Evolutionary conservation across 768 basidiomycete species (phyloP), one percentile per base, ranked within the genome.

Genomic region (Punctularia strigosozonata): DNA sequence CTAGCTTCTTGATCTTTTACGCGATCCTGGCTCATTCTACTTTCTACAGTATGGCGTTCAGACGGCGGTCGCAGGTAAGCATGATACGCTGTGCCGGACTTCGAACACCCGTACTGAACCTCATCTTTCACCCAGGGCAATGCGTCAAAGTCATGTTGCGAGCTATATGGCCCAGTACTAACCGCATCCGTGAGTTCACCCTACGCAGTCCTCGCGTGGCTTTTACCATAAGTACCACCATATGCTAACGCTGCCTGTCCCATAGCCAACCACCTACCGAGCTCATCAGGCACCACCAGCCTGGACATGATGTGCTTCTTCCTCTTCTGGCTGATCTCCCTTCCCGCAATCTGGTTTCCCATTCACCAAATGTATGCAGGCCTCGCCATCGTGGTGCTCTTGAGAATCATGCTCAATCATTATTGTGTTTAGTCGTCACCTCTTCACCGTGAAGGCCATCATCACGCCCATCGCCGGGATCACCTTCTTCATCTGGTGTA

Each of bases 41-140:
- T 78, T 77, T 46, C 69, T 81, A 31, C 81, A 82, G 80, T 82
- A 82, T 52, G 80, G 80, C 20, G 80, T 85, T 7, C 80, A 85
- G 50, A 68, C 82, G 1, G 83, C 80, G 58, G 83, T 89, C 43
- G 86, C 86, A n/a, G 84, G 85, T n/a, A n/a, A n/a, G n/a, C n/a
- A n/a, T n/a, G n/a, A n/a, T n/a, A n/a, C n/a, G n/a, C n/a, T n/a
- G n/a, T n/a, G n/a, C n/a, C n/a, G n/a, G n/a, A n/a, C n/a, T n/a
- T n/a, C n/a, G n/a, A n/a, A n/a, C n/a, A n/a, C n/a, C n/a, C n/a
- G n/a, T n/a, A n/a, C n/a, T n/a, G n/a, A n/a, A n/a, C n/a, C n/a
- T n/a, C n/a, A n/a, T n/a, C n/a, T n/a, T n/a, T n/a, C n/a, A n/a
- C n/a, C n/a, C n/a, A n/a, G n/a, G n/a, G 12, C 67, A 70, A 45